A percentile compares a stretch with the other conserved stretches of the same genome.
phyloP scores from a whole-genome alignment of 495 filamentous ascomycete genomes.

The Lindgomyces ingoldianus region DNA sequence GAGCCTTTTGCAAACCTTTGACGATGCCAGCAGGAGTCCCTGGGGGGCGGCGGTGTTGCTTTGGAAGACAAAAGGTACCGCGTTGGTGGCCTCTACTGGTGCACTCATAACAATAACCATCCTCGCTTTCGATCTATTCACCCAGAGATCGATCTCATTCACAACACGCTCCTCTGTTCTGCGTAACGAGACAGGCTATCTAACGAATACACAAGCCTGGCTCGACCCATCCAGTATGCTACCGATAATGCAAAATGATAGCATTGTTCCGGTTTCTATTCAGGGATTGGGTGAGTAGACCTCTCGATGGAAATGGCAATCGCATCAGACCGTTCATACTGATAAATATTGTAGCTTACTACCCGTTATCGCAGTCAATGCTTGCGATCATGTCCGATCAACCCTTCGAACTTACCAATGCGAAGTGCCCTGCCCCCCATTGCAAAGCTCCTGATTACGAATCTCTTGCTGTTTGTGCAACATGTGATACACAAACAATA shows the following conservation, averaged over 20 bases:
- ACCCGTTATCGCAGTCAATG: background rate
- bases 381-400: background rate
- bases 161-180: background rate
- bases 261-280: too few relatives aligned
- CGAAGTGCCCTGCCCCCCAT: background rate
- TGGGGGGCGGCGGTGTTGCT: conserved; percentile 16
- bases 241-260: background rate
- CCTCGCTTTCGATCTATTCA: conserved; percentile 30
- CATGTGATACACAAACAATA: too few relatives aligned
- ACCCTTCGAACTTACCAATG: background rate
- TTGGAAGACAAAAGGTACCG: background rate
- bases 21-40: conserved; percentile 24
- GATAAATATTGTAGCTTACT: background rate
- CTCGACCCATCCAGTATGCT: background rate
- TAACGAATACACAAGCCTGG: background rate
- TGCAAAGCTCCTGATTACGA: background rate
- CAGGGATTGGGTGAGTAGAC: too few relatives aligned
- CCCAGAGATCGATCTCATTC: conserved; percentile 21
- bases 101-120: conserved; percentile 29
- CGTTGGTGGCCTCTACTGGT: conserved; percentile 16
- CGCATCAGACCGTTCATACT: background rate
- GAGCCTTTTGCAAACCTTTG: conserved; percentile 8
- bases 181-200: background rate
- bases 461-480: background rate
- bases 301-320: background rate